These are phyloP conservation scores for Magnolia changhungtana DNA, from an alignment of 164 flowering plant genomes.

Conservation along the genomic window DNA sequence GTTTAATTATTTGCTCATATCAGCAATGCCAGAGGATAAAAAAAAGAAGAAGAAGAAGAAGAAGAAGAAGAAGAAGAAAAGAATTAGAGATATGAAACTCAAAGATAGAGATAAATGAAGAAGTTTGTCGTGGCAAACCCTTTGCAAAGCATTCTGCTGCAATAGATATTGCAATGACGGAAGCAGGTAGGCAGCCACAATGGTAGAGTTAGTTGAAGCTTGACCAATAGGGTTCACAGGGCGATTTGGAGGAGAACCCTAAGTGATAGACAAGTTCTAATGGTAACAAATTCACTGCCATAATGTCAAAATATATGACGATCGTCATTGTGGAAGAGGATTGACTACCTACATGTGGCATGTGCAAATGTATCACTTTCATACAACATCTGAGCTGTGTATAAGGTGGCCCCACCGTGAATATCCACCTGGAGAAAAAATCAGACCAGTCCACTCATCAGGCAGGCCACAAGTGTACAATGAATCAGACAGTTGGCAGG, in stretches of 20 bases:
- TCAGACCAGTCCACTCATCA: not conserved
- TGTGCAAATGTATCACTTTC: not conserved
- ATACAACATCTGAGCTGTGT: not conserved
- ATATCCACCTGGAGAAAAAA: no score
- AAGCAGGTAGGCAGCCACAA: conserved; percentile 46
- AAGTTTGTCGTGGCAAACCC: conserved; percentile 28
- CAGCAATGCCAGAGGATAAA: conserved; percentile 4
- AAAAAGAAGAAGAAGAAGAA: no score
- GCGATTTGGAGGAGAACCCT: conserved; percentile 45
- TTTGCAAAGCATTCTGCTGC: conserved; percentile 54
- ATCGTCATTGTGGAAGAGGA: not conserved
- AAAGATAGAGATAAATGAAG: conserved; percentile 3
- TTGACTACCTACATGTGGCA: not conserved
- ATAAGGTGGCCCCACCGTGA: no score
- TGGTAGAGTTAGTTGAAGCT: conserved; percentile 29
- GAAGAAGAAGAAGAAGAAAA: not conserved
- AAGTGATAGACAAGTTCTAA: conserved; percentile 9
- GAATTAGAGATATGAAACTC: not conserved
- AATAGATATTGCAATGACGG: conserved; percentile 63
- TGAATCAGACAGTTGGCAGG: no score
- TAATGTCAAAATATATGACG: not conserved
- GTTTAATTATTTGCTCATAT: conserved; percentile 56
- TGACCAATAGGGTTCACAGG: conserved; percentile 29
- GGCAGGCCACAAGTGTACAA: no score
- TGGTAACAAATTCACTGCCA: not conserved